These are phyloP conservation scores for Aspergillus fischeri DNA, from an alignment of 2,329 filamentous ascomycete genomes.

Conservation along the genomic window DNA sequence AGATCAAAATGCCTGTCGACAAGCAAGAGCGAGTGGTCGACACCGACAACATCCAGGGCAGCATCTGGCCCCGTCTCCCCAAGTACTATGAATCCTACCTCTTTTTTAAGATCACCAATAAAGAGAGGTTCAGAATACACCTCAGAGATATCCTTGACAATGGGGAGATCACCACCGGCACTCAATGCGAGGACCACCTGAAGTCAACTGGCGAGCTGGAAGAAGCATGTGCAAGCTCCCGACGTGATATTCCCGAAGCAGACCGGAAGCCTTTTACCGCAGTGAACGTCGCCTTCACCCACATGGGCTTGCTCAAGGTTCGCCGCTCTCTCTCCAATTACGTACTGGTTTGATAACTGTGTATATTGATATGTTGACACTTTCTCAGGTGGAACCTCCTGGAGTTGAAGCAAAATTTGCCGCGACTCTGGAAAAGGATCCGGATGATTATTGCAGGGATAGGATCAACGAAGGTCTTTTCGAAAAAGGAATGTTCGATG, in stretches of 20 bases:
- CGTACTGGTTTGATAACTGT: not conserved
- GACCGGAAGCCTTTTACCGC: constrained; percentile 5
- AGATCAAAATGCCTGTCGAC: not conserved
- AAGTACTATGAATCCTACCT: constrained; percentile 12
- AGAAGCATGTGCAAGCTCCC: not conserved
- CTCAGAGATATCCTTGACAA: constrained; percentile 2
- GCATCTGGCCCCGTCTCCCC: constrained; percentile 13
- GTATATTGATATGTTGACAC: not conserved
- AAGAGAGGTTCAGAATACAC: constrained; percentile 9
- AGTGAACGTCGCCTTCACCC: constrained; percentile 11
- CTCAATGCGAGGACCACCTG: constrained; percentile 7
- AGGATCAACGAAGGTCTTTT: constrained; percentile 6
- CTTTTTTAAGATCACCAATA: constrained; percentile 15
- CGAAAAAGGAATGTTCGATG: constrained; percentile 14
- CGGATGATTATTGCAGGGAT: not conserved
- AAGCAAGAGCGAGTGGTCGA: constrained; percentile 6
- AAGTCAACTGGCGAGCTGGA: not conserved
- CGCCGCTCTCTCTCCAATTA: not conserved
- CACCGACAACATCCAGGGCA: constrained; percentile 10
- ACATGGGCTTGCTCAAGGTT: constrained; percentile 13
- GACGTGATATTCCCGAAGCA: not conserved
- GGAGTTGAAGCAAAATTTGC: not conserved
- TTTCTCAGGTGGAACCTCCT: constrained; percentile 1
- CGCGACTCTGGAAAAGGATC: not conserved
- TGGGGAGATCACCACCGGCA: constrained; percentile 13